A percentile compares a stretch with the other conserved stretches of the same genome.
Evolutionary conservation across 2,329 filamentous ascomycete genomes (phyloP).

Genomic region (Boeremia exigua): DNA sequence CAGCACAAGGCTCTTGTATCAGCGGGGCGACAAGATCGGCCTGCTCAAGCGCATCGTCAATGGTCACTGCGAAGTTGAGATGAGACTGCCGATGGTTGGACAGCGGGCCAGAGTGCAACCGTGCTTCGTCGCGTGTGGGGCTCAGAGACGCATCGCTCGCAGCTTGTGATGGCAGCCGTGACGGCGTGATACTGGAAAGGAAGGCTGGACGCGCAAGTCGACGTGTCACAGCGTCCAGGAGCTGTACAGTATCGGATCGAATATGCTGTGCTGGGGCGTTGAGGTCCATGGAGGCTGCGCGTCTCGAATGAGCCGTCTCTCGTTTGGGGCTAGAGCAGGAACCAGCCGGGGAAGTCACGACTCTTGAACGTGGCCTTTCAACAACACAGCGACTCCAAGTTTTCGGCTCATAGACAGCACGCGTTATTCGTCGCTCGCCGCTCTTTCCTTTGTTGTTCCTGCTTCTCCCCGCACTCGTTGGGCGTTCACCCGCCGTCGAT

Average conservation of each 20-base stretch:
- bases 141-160: conserved; percentile 46
- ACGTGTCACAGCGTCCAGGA: conserved; percentile 42
- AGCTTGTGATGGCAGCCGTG: conserved; percentile 47
- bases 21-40: conserved; percentile 42
- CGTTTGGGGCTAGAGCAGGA: conserved; percentile 38
- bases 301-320: conserved; percentile 34
- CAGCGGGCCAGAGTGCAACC: conserved; percentile 32
- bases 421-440: conserved; percentile 21
- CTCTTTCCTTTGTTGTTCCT: conserved; percentile 22
- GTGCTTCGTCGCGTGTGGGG: conserved; percentile 44
- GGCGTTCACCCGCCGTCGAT: conserved; percentile 14
- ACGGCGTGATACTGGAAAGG: conserved; percentile 44
- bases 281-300: conserved; percentile 39
- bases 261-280: conserved; percentile 28
- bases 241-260: conserved; percentile 40
- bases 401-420: conserved; percentile 4
- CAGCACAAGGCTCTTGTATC: conserved; percentile 43
- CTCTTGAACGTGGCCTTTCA: conserved; percentile 39
- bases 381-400: conserved; percentile 25
- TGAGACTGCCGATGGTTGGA: conserved; percentile 39
- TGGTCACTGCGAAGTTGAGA: conserved; percentile 37
- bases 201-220: conserved; percentile 44
- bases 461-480: conserved; percentile 17
- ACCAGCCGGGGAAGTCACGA: conserved; percentile 16
- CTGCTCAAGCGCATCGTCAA: conserved; percentile 40